Base-by-base conservation (phyloP, 2,329 filamentous ascomycete genomes). In the Leptographium lundbergii region DNA sequence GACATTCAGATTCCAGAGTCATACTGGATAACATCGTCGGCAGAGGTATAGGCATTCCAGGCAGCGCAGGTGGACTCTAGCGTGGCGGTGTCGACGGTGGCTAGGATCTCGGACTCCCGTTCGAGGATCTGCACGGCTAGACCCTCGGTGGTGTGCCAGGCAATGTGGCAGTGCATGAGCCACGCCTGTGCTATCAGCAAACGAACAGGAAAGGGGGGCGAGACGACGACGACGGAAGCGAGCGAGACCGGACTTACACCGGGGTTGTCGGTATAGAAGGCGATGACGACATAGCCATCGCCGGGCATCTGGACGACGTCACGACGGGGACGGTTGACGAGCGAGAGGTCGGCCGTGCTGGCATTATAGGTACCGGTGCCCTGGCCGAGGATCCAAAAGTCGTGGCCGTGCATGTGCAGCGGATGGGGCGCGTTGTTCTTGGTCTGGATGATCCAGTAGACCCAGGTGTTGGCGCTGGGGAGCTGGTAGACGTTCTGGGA, bases 121-220 rank as follows among this genome's bases (percentile, higher is more conserved):
- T 60, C 58, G 11, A 60, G 47, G n/a, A 60, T 17, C 54, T 60
- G 58, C 22, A 60, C 48, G 22, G 54, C 54, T 2, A 60, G 27
- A 27, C 58, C 58, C 36, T 57, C 48, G 2, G 58, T 47, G 9
- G 48, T 47, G 66, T 84, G 81, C 80, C 80, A 84, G 4, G 75
- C 76, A 57, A 80, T 77, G 67, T 81, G 78, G 67, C 78, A 81
- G 69, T 81, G 78, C 65, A 81, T 74, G 7, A 76, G 71, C 77
- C 78, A 81, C 7, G 14, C 17, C 57, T 59, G 32, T 11, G 36
- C 13, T 56, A 11, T 19, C 19, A 29, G 27, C 17, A 17, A 53
- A n/a, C 4, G 29, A n/a, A 36, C 2, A 19, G 4, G 17, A 48
- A 10, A 50, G 6, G 24, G 13, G 27, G n/a, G 7, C 27, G 19